Evolutionary conservation across 2,329 filamentous ascomycete species (phyloP), one percentile per base, ranked within the genome.

Genomic region (Aspergillus sp.): DNA sequence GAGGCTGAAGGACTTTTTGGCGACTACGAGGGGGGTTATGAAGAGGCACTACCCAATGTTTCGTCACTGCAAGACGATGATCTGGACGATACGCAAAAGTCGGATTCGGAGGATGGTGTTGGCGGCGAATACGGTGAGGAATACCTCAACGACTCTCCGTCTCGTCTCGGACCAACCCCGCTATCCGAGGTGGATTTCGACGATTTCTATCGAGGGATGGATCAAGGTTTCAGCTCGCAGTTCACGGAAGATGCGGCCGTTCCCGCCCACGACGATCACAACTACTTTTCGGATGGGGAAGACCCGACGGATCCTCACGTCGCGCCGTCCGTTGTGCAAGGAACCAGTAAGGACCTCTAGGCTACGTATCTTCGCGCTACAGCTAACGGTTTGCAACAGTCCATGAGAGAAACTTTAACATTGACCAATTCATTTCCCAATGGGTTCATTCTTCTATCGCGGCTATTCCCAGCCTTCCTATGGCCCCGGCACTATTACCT

Each of bases 391-490:
- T 50, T 24, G 4, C 24, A 31, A 20, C 42, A 74, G 76, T 75
- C 26, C 73, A 75, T 55, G 77, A 79, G 63, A 67, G 72, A 14
- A 79, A 79, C 53, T 65, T 78, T 45, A 76, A 72, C 3, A 69
- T 79, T 51, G 75, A 77, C n/a, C 74, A 78, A 60, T 79, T 79
- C 56, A 76, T 79, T 45, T 64, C 71, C 36, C 75, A 75, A 18
- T 78, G 77, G 77, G 65, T 77, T 26, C 68, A 72, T 26, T 71
- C 71, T 63, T 53, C 52, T 49, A 58, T 51, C 58, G 50, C 47
- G 63, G 60, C 64, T 58, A 67, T 60, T 52, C 67, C 26, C 31
- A 67, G 63, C 52, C 59, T 64, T 47, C 65, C 65, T 24, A 65
- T 46, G 49, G 60, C 56, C 31, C 65, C 20, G 31, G 64, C 62